Conservation (phyloP, 106 monocot species). For the Hemerocallis citrina region DNA sequence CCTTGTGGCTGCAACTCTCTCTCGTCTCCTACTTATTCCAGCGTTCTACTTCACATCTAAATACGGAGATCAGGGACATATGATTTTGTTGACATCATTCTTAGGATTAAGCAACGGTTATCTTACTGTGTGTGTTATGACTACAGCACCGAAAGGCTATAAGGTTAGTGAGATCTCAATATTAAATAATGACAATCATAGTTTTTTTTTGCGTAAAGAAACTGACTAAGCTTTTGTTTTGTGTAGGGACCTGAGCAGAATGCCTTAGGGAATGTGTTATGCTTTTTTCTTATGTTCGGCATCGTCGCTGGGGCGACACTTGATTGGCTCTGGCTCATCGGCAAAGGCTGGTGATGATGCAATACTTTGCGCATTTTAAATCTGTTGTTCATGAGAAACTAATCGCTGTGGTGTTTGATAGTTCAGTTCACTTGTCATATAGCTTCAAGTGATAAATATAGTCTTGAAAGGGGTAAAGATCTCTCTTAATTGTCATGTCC, state of each 20-base stretch:
- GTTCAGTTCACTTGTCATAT: too few relatives aligned
- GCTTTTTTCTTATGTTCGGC: conserved; percentile 16
- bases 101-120: conserved; percentile 46
- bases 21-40: conserved; percentile 42
- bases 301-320: conserved; percentile 23
- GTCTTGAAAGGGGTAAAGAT: too few relatives aligned
- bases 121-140: conserved; percentile 43
- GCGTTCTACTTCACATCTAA: conserved; percentile 56
- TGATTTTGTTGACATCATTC: conserved; percentile 47
- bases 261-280: conserved; percentile 31
- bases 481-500: too few relatives aligned
- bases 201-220: not conserved
- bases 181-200: not conserved
- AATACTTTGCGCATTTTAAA: not conserved
- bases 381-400: not conserved
- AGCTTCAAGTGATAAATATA: too few relatives aligned
- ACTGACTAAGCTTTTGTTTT: not conserved
- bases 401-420: too few relatives aligned
- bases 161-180: conserved; percentile 19
- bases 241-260: conserved; percentile 33
- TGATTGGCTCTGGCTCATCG: conserved; percentile 42
- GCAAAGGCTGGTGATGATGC: conserved; percentile 25
- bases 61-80: conserved; percentile 42
- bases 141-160: conserved; percentile 42
- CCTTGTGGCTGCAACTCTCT: conserved; percentile 16